phyloP scores from a whole-genome alignment of 768 basidiomycete species.

The Mycena maculata region DNA sequence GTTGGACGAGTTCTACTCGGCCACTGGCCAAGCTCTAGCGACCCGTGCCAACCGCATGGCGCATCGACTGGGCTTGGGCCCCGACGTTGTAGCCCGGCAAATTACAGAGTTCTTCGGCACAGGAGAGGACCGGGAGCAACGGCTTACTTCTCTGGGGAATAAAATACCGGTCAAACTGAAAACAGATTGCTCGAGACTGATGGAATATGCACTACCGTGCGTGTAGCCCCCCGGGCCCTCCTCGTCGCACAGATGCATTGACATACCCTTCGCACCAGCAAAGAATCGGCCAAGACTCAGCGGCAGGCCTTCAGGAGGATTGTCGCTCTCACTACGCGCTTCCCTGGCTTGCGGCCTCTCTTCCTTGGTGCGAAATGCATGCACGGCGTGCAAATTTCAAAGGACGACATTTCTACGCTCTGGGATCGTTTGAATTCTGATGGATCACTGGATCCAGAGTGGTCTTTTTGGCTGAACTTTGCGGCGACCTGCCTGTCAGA shows the following conservation, averaged over 20 bases:
- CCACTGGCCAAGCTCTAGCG: too few relatives aligned
- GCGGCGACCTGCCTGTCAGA: background rate
- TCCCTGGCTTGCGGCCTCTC: constrained; percentile 2
- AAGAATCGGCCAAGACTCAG: background rate
- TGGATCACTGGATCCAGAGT: background rate
- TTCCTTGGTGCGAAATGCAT: constrained; percentile 2
- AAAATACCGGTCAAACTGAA: background rate
- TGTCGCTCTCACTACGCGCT: constrained; percentile 1
- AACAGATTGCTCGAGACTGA: background rate
- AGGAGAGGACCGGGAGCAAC: background rate
- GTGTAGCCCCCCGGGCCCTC: background rate
- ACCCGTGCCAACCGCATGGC: too few relatives aligned
- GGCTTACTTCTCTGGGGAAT: background rate
- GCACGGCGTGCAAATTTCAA: background rate
- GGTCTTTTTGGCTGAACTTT: constrained; percentile 16
- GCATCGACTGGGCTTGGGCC: background rate
- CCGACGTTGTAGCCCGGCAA: background rate
- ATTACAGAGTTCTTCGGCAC: constrained; percentile 4
- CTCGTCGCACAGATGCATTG: too few relatives aligned
- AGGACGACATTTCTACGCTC: background rate
- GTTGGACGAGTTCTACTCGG: too few relatives aligned
- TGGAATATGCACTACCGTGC: background rate
- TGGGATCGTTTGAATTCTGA: constrained; percentile 15
- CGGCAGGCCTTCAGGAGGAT: background rate
- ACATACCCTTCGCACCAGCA: background rate